phyloP scores from a whole-genome alignment of 805 yeast genomes.

The Dipodascus albidus region DNA sequence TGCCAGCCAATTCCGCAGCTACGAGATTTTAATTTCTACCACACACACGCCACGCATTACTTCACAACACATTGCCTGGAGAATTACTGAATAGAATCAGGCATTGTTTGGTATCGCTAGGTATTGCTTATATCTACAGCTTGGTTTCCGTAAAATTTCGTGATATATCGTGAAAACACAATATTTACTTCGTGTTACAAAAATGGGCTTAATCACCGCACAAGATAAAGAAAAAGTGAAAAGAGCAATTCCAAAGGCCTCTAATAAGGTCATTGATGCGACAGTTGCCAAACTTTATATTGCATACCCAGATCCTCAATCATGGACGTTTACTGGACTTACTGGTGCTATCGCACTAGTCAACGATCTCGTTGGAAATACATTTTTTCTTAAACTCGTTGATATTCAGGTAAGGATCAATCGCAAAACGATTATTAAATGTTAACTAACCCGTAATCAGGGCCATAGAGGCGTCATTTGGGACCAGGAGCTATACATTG shows the following conservation, averaged over 20 bases:
- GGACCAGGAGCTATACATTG: conserved; percentile 92
- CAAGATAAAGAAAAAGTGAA: conserved; percentile 83
- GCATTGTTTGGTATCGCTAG: no score
- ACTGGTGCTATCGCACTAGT: conserved; percentile 80
- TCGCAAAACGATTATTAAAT: no score
- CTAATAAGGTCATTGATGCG: conserved; percentile 82
- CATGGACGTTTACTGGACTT: conserved; percentile 84
- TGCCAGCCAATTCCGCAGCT: neutral
- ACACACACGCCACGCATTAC: neutral
- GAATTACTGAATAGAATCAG: neutral
- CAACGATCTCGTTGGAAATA: conserved; percentile 90
- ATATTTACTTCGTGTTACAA: neutral
- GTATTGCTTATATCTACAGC: neutral
- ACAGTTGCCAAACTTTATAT: conserved; percentile 82
- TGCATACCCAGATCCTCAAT: conserved; percentile 71
- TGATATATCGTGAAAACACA: neutral
- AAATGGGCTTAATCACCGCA: conserved; percentile 22
- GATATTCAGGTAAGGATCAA: conserved; percentile 39
- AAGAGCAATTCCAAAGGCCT: conserved; percentile 75
- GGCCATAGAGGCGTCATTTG: conserved; percentile 84
- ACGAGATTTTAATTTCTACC: neutral
- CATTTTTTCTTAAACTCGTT: conserved; percentile 80
- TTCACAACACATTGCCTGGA: neutral
- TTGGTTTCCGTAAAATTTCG: neutral
- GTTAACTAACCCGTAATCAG: no score